Evolutionary conservation across 2,329 filamentous ascomycete genomes (phyloP).

Genomic region (Pseudogymnoascus destructans): DNA sequence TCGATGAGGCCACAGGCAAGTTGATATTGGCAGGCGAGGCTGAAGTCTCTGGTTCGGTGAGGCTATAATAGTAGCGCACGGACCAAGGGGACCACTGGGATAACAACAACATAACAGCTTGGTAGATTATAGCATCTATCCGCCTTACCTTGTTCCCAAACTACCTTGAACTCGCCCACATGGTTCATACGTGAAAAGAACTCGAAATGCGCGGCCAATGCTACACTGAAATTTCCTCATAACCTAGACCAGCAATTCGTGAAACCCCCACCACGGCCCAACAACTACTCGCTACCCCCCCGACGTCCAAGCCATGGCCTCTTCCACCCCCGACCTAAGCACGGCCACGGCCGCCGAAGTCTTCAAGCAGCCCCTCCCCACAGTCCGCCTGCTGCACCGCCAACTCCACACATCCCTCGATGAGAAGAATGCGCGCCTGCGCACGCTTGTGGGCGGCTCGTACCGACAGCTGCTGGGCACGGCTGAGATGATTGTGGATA

Average conservation of each 20-base stretch:
- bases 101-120: constrained; percentile 1
- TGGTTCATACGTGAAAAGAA: constrained; percentile 6
- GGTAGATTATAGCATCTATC: not conserved
- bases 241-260: not conserved
- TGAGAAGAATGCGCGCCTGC: constrained; percentile 48
- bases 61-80: not conserved
- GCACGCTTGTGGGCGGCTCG: constrained; percentile 49
- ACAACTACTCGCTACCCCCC: not conserved
- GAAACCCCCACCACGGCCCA: not conserved
- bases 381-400: constrained; percentile 51
- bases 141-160: not conserved
- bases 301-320: constrained; percentile 14
- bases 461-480: constrained; percentile 88
- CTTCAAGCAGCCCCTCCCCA: constrained; percentile 42
- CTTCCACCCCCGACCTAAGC: constrained; percentile 40
- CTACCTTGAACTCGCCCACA: not conserved
- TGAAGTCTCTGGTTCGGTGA: not conserved
- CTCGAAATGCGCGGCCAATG: not conserved
- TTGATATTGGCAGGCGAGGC: not conserved
- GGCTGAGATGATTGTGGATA: constrained; percentile 83
- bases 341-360: constrained; percentile 28
- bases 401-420: constrained; percentile 45
- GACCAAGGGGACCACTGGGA: not conserved
- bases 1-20: not conserved
- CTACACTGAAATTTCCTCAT: not conserved